Evolutionary conservation across 1,284 basidiomycete genomes (phyloP), one percentile per base, ranked within the genome.

Genomic region (Austroboletus niveus): DNA sequence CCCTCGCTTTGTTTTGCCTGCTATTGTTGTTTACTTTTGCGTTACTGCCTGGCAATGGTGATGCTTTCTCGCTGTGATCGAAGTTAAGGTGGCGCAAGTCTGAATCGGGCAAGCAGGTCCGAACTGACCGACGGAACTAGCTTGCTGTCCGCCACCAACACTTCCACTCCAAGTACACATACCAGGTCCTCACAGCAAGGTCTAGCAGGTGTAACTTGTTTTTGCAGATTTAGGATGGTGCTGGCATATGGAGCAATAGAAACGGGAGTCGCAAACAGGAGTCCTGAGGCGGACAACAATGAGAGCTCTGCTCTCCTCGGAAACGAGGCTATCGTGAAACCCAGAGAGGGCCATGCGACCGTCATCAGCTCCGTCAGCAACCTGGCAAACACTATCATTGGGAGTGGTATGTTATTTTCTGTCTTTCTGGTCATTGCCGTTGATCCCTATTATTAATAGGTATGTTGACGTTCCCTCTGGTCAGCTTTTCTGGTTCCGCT

Each of bases 311-410:
- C 81, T 14, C 69, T 89, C 44, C 72, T 89, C 20, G 79, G 80
- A 34, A 71, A 68, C 30, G 72, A 72, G 46, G 60, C 72, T 12
- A 57, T 61, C 8, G 54, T 58, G 29, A 69, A 56, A 60, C 54
- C 17, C 67, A 76, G 60, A 42, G 84, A 88, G 38, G 88, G 88
- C 1, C 80, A 82, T 68, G 89, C 86, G 27, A 80, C 72, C 42
- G 68, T 91, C 31, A 60, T 75, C 24, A 88, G 87, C 57, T 84
- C 80, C 53, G 76, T 88, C 46, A 83, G 87, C 57, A 94, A 94
- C 63, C 73, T 94, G 48, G 75, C 84, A 42, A 92, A 95, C 63
- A 95, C 92, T 0, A 92, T 94, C 61, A 88, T 94, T 62, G 92
- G 92, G 14, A 92, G 89, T 52, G 92, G 92, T 82, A 70, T 66